Conservation (phyloP, 2,329 filamentous ascomycete genomes). For the Beauveria pseudobassiana region DNA sequence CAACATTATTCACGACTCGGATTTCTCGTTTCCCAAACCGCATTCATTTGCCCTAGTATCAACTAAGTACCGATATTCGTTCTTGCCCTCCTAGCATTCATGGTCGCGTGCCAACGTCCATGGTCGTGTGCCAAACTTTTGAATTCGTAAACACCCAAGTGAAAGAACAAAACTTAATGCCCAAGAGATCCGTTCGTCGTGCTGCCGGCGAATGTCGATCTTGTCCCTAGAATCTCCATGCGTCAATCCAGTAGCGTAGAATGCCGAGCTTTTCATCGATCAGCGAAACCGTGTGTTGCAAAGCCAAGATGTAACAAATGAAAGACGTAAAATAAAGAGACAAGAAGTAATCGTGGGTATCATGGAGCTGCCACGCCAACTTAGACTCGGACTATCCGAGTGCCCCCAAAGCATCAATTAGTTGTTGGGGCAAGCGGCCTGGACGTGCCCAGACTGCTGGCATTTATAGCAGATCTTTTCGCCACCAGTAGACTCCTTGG, state of each 20-base stretch:
- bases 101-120: constrained; percentile 5
- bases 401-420: constrained; percentile 26
- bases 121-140: constrained; percentile 9
- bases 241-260: constrained; percentile 1
- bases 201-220: constrained; percentile 7
- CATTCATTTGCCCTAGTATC: constrained; percentile 6
- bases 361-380: constrained; percentile 35
- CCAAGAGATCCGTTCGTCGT: constrained; percentile 5
- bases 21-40: background rate
- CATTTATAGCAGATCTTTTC: constrained; percentile 99
- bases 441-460: constrained; percentile 77
- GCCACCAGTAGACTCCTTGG: constrained; percentile 74
- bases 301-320: constrained; percentile 9
- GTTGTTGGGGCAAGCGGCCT: constrained; percentile 87
- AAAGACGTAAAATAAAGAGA: constrained; percentile 20
- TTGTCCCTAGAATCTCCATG: constrained; percentile 3
- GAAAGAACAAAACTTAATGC: constrained; percentile 6
- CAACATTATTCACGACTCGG: background rate
- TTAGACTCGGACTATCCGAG: constrained; percentile 18
- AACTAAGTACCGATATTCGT: background rate
- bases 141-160: constrained; percentile 7
- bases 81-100: background rate
- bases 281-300: constrained; percentile 3
- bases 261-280: constrained; percentile 9
- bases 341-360: constrained; percentile 32